These are phyloP conservation scores for Mortierella sp. DNA, from an alignment of 371 early-diverging fungal genomes.

Conservation along the genomic window DNA sequence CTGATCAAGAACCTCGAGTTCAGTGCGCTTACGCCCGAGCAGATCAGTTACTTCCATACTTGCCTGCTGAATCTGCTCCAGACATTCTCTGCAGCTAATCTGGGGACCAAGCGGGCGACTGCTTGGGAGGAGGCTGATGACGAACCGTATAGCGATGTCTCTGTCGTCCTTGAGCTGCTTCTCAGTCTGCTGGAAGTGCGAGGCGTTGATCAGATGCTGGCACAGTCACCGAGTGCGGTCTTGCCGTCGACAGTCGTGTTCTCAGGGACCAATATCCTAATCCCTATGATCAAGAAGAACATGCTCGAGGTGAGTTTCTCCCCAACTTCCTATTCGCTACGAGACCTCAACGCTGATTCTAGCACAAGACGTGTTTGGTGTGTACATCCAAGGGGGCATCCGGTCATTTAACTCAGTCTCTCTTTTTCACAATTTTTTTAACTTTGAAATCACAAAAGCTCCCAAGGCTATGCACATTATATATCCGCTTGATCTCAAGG, in stretches of 20 bases:
- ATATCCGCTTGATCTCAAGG: slow-evolving; percentile 73
- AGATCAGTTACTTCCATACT: slow-evolving; percentile 36
- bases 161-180: slow-evolving; percentile 69
- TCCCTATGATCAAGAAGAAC: slow-evolving; percentile 77
- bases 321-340: too few species aligned
- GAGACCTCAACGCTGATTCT: too few species aligned
- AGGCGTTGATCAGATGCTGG: slow-evolving; percentile 42
- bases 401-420: too few species aligned
- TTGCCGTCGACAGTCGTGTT: slow-evolving; percentile 76
- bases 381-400: too few species aligned
- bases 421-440: not conserved
- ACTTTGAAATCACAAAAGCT: slow-evolving; percentile 58
- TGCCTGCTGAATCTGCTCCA: slow-evolving; percentile 33
- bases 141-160: slow-evolving; percentile 75
- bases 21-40: slow-evolving; percentile 16
- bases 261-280: slow-evolving; percentile 72
- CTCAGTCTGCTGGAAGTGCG: slow-evolving; percentile 53
- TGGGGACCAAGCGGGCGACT: slow-evolving; percentile 65
- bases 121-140: slow-evolving; percentile 72
- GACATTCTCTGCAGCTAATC: slow-evolving; percentile 38
- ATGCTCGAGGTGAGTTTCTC: slow-evolving; percentile 80
- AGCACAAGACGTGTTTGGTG: too few species aligned
- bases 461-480: slow-evolving; percentile 75
- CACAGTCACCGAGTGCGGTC: slow-evolving; percentile 38
- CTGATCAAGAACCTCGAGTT: slow-evolving; percentile 67